Evolutionary conservation across 1,139 yeast genomes (phyloP), one percentile per base, ranked within the genome.

Genomic region (Geotrichum restrictum): DNA sequence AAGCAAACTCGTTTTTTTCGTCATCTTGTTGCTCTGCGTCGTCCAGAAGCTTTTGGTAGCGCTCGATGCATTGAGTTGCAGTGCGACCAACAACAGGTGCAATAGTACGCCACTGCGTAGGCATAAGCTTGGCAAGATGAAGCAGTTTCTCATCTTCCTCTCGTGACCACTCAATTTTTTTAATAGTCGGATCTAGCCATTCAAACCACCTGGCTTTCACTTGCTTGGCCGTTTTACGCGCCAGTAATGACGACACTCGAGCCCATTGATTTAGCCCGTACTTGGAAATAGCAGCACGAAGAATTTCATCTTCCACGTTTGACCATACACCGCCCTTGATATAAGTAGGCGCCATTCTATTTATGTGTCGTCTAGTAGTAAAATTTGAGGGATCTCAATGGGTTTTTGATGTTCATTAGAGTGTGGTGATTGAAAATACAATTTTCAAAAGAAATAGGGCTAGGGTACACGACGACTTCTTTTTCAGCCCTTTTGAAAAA

Each of bases 181-280:
- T 74, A 50, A 89, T 76, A 4, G 75, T 69, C 0, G 98, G 98
- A 65, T 83, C 85, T 42, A 93, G 71, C 81, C 86, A 89, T 65
- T 93, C 97, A 54, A 76, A 77, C 98, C 98, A 93, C 60, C 98
- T 73, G 1, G 95, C 88, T 62, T 89, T 88, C 58, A 95, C 94
- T 67, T 93, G 98, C 64, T 83, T 83, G 13, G 97, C 95, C 3
- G 89, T 83, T 68, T 91, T 93, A 64, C 85, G 82, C 13, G 89
- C 85, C 39, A 93, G 71, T 52, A 93, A 74, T 0, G 97, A 88
- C 2, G 96, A 87, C 3, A 93, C 94, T 49, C 97, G 79, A 6
- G 93, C 81, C 98, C 98, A 93, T 64, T 93, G 96, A 60, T 87
- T 89, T 21, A 89, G 74, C 0, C 98, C 98, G 67, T 93, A 93